A percentile compares a stretch with the other conserved stretches of the same genome.
phyloP scores from a whole-genome alignment of 495 filamentous ascomycete genomes.

The Neurospora pannonica region DNA sequence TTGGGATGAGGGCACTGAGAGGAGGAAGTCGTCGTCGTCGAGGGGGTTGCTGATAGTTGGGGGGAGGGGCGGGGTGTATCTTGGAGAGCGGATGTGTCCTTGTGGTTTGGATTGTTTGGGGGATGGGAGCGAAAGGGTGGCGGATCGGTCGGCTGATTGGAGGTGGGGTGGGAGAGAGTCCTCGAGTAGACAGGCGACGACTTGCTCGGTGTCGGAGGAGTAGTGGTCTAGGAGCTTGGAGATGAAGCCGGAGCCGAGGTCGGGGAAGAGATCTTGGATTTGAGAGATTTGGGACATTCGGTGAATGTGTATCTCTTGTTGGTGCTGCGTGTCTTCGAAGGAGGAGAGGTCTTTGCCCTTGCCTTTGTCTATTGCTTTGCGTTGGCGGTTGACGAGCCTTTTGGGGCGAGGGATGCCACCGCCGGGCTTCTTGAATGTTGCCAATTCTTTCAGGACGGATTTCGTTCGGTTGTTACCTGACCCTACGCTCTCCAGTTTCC shows the following conservation, averaged over 20 bases:
- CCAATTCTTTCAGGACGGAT: conserved; percentile 46
- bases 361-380: conserved; percentile 51
- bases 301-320: conserved; percentile 61
- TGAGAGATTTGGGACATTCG: conserved; percentile 74
- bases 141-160: conserved; percentile 41
- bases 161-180: conserved; percentile 61
- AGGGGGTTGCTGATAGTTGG: conserved; percentile 25
- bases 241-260: conserved; percentile 77
- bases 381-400: conserved; percentile 26
- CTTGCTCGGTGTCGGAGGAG: conserved; percentile 63
- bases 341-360: conserved; percentile 61
- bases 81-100: conserved; percentile 13
- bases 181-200: conserved; percentile 78
- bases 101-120: conserved; percentile 5
- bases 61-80: conserved; percentile 30
- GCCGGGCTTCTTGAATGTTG: conserved; percentile 45
- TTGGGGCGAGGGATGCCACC: conserved; percentile 44
- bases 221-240: conserved; percentile 72
- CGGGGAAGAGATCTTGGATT: conserved; percentile 87
- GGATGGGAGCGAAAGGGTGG: conserved; percentile 36
- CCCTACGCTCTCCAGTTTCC: conserved; percentile 31
- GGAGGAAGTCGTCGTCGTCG: conserved; percentile 70
- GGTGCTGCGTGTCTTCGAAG: conserved; percentile 33
- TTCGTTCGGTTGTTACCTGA: conserved; percentile 37
- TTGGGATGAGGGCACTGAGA: conserved; percentile 48